A percentile compares a stretch with the other conserved stretches of the same genome.
Conservation (phyloP, 768 basidiomycete genomes). For the Trametes meyenii region DNA sequence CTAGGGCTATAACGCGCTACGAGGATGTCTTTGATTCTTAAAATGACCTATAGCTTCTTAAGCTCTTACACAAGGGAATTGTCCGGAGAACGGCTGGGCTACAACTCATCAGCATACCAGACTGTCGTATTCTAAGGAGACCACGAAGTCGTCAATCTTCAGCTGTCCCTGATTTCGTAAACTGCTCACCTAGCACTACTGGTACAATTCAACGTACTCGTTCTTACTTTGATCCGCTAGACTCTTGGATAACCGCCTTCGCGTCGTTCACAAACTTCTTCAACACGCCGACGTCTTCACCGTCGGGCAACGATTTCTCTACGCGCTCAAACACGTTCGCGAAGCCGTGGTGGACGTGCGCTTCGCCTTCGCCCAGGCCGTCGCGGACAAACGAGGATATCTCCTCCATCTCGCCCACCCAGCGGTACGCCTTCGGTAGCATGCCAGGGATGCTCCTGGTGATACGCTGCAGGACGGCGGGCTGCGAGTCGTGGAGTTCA, state of each 20-base stretch:
- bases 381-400: slow-evolving; percentile 53
- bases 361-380: slow-evolving; percentile 28
- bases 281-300: slow-evolving; percentile 43
- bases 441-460: slow-evolving; percentile 46
- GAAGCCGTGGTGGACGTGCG: slow-evolving; percentile 51
- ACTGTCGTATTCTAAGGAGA: no score
- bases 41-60: no score
- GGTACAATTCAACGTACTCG: no score
- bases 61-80: no score
- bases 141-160: no score
- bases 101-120: no score
- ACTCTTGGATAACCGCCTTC: slow-evolving; percentile 28
- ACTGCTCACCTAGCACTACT: no score
- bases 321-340: slow-evolving; percentile 49
- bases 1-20: no score
- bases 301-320: slow-evolving; percentile 38
- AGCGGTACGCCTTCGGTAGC: slow-evolving; percentile 66
- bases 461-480: slow-evolving; percentile 45
- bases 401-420: slow-evolving; percentile 66
- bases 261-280: slow-evolving; percentile 50
- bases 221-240: not conserved
- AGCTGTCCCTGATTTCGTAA: no score
- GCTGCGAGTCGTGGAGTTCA: slow-evolving; percentile 52
- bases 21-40: no score
- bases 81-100: no score